A percentile compares a stretch with the other conserved stretches of the same genome.
phyloP scores from a whole-genome alignment of 2,329 filamentous ascomycete genomes.

The Aspergillus transmontanensis region DNA sequence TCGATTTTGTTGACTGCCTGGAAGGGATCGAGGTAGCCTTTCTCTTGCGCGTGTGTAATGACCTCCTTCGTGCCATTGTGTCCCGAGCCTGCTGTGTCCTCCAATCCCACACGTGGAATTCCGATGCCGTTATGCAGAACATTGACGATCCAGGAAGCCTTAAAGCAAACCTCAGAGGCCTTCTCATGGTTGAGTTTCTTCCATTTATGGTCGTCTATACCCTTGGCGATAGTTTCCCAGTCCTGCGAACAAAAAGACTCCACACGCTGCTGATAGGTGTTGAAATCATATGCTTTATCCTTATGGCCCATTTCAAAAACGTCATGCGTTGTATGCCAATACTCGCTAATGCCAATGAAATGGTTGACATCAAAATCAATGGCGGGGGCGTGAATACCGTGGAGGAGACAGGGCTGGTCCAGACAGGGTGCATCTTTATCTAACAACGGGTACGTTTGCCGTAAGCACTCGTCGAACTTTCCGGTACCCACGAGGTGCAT shows the following conservation, averaged over 20 bases:
- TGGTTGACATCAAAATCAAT: conserved; percentile 98
- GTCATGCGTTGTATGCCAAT: conserved; percentile 97
- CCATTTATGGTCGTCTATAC: conserved; percentile 67
- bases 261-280: conserved; percentile 84
- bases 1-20: conserved; percentile 91
- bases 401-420: conserved; percentile 82
- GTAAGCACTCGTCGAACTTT: conserved; percentile 80
- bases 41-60: conserved; percentile 68
- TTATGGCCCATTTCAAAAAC: conserved; percentile 80
- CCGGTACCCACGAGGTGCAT: conserved; percentile 78
- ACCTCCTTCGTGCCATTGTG: conserved; percentile 75
- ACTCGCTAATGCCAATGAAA: conserved; percentile 96
- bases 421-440: conserved; percentile 85
- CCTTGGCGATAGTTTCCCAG: conserved; percentile 75
- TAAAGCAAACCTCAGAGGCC: conserved; percentile 91
- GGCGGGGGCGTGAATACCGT: conserved; percentile 88
- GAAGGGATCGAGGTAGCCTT: conserved; percentile 81
- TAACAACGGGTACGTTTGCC: conserved; percentile 78
- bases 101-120: conserved; percentile 80
- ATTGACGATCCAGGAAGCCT: conserved; percentile 96
- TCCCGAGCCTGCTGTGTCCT: conserved; percentile 57
- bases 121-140: conserved; percentile 92
- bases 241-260: conserved; percentile 80
- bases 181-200: conserved; percentile 73
- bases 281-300: conserved; percentile 82